Evolutionary conservation across 2,329 filamentous ascomycete genomes (phyloP), one percentile per base, ranked within the genome.

Genomic region (Ophiocordyceps australis): DNA sequence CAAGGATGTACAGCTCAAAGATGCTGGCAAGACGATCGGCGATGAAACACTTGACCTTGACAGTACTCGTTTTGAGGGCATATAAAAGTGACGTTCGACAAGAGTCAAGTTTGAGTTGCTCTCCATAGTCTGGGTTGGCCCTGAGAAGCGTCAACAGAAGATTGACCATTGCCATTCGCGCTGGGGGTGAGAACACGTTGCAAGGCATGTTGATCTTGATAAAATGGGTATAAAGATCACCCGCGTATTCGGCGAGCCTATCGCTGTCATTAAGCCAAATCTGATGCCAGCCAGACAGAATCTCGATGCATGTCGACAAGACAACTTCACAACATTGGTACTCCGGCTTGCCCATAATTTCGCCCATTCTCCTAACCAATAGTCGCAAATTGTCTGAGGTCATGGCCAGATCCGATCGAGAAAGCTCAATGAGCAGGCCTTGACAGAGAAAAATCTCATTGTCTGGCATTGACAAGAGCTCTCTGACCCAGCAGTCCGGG

Each of bases 1-100:
- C 76, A 2, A 94, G 60, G n/a, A 85, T 62, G 40, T 79, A 95
- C 2, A 79, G 62, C 9, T 71, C 65, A 45, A 98, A 98, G 15
- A 98, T 60, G 5, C 59, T 57, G 1, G 81, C 68, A 12, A 95
- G 55, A 3, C 64, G 62, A 28, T 68, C 57, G 0, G 77, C 74
- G 27, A 93, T 66, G 31, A 65, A 67, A 40, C 78, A 83, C 40
- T 91, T 89, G 24, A 89, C 74, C 9, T 59, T 48, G 39, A 86
- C 67, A 27, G 67, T 59, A 1, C 75, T 71, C 10, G 64, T 57
- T 22, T 64, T 55, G 7, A 95, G 55, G 14, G 95, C 67, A 9
- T 61, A 62, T 28, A 95, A 71, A 4, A 95, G 59, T 25, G 66
- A 78, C 7, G 78, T 81, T 33, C 80, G 58, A 25, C 58, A 61